Percentiles rank a stretch among this genome's conserved stretches.
These are phyloP conservation scores for Psilocybe subaeruginosa DNA, from an alignment of 768 basidiomycete species.

Conservation along the genomic window DNA sequence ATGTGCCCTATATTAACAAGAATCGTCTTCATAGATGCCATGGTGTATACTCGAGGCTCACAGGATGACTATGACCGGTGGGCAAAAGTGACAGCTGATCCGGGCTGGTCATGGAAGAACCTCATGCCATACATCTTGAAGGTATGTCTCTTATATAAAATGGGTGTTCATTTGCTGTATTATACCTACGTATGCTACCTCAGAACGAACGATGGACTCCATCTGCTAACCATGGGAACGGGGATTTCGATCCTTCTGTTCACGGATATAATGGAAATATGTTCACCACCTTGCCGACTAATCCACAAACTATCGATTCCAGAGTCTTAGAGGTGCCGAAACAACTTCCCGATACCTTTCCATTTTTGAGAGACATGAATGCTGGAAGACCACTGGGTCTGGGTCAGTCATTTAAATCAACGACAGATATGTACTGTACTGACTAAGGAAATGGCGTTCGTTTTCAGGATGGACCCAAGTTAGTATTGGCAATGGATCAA, in stretches of 20 bases:
- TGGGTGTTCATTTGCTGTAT: too few relatives aligned
- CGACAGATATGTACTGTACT: too few relatives aligned
- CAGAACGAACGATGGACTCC: conserved; percentile 23
- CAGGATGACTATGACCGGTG: conserved; percentile 30
- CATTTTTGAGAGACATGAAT: conserved; percentile 46
- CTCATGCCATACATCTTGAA: conserved; percentile 30
- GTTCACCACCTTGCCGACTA: conserved; percentile 23
- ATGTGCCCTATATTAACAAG: background rate
- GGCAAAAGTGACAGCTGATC: conserved; percentile 28
- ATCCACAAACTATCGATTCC: conserved; percentile 28
- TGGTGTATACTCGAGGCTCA: conserved; percentile 34
- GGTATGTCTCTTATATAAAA: conserved; percentile 8
- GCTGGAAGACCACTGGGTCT: conserved; percentile 43
- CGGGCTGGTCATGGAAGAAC: conserved; percentile 34
- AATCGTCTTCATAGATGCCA: conserved; percentile 26
- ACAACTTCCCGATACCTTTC: conserved; percentile 32
- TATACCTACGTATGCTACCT: background rate
- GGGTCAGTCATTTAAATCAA: conserved; percentile 23
- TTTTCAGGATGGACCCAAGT: conserved; percentile 25
- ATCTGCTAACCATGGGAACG: conserved; percentile 19
- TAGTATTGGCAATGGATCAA: conserved; percentile 22
- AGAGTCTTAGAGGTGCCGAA: conserved; percentile 34
- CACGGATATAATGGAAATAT: conserved; percentile 23
- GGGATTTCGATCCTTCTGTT: conserved; percentile 19
- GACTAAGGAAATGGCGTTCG: background rate